Base-by-base conservation (phyloP, 108 stramenopile genomes). In the Skeletonema costatum region DNA sequence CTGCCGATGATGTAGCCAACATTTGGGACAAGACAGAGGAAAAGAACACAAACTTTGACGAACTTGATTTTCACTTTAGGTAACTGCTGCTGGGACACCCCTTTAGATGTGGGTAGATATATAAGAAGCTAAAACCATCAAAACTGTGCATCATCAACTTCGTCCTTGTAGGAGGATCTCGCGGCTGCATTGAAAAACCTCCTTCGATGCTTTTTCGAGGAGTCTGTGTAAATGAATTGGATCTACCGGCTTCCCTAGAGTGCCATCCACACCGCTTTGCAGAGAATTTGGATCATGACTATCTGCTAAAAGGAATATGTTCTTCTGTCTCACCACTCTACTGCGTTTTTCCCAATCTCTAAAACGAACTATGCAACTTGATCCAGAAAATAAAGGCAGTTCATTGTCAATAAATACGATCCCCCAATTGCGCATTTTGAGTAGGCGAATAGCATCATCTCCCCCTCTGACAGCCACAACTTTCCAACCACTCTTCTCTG, bases 401-500 rank as follows among this genome's bases (percentile, higher is more conserved):
- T 81, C 76, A 33, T 88, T 82, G 41, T 88, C 87, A 14, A 90
- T 64, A 3, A 90, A 72, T 9, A 90, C 87, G 13, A 78, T 51
- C 35, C 85, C 86, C 85, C 86, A 90, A 39, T 88, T 90, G 30
- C 88, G 70, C 76, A 85, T 83, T 51, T 89, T 91, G 61, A 91
- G 63, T 12, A 85, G 60, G 8, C 80, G 71, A 11, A 89, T 33
- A 1, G 84, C 78, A 58, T 87, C 86, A 35, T 89, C 80, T 5
- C 87, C 87, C 31, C 73, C 35, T 14, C 78, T 62, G 3, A 88
- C 88, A 51, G 80, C 53, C 11, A 84, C 77, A 66, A 67, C 39
- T 71, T 83, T 73, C 87, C 88, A 91, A 0, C 85, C 86, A 58
- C 61, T 68, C 17, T 38, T n/a, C 25, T 83, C 64, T 8, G 85